Evolutionary conservation across 2,329 filamentous ascomycete genomes (phyloP).

Genomic region (Aaosphaeria pasadenensis): DNA sequence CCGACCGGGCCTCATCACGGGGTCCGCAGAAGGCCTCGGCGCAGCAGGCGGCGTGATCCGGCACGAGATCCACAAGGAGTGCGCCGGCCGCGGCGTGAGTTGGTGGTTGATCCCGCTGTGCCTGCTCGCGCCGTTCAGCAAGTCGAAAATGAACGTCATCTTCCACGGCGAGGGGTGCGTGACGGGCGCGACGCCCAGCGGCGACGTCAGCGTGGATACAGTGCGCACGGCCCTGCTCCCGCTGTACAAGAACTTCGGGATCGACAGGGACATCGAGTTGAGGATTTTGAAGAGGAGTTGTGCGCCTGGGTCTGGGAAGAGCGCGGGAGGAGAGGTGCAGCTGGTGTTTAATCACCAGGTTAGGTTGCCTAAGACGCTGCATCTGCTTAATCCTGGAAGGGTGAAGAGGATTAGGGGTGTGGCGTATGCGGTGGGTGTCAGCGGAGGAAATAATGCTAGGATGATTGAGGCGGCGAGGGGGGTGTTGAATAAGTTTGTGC

Average conservation of each 20-base stretch:
- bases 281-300: constrained; percentile 71
- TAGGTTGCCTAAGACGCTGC: constrained; percentile 87
- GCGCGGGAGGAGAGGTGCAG: constrained; percentile 90
- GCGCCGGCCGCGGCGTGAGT: constrained; percentile 75
- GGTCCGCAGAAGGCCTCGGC: constrained; percentile 72
- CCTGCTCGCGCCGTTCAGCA: constrained; percentile 88
- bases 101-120: constrained; percentile 92
- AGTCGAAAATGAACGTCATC: constrained; percentile 83
- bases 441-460: constrained; percentile 86
- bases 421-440: constrained; percentile 88
- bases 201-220: constrained; percentile 88
- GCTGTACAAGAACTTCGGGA: constrained; percentile 85
- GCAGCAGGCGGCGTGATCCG: constrained; percentile 71
- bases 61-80: constrained; percentile 75
- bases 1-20: constrained; percentile 87
- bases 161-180: constrained; percentile 92
- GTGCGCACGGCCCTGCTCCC: constrained; percentile 92
- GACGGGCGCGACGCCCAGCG: constrained; percentile 76
- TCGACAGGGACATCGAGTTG: constrained; percentile 81
- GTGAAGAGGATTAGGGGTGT: constrained; percentile 90
- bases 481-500: constrained; percentile 76
- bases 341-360: constrained; percentile 91
- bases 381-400: constrained; percentile 77
- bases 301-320: constrained; percentile 68
- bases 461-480: constrained; percentile 92